Evolutionary conservation across 192 early-diverging fungal genomes (phyloP).

Genomic region (Coemansia sp.): DNA sequence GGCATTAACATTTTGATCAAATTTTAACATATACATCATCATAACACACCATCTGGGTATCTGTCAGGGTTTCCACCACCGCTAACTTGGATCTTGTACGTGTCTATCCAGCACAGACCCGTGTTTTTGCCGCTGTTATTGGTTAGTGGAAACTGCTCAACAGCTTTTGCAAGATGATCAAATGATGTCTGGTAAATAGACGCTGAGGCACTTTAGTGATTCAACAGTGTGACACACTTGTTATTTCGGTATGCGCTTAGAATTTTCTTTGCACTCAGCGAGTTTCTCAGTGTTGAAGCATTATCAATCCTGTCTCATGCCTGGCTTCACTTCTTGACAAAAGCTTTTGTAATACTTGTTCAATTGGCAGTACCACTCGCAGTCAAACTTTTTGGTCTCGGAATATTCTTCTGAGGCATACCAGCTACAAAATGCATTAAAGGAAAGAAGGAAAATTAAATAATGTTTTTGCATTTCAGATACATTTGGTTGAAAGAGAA

Average conservation of each 20-base stretch:
- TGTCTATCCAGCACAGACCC: not conserved
- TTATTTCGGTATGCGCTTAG: not conserved
- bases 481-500: not conserved
- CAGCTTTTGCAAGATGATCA: not conserved
- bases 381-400: not conserved
- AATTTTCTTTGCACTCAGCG: not conserved
- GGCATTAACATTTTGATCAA: no score
- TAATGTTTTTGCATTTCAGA: not conserved
- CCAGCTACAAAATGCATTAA: not conserved
- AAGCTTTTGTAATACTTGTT: not conserved
- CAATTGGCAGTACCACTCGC: not conserved
- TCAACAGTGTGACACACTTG: not conserved
- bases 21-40: no score
- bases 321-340: not conserved
- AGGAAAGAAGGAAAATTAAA: not conserved
- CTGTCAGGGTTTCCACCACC: not conserved
- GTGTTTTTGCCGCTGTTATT: not conserved
- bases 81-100: not conserved
- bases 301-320: not conserved
- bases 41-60: not conserved
- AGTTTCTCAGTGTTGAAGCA: not conserved
- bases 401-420: not conserved
- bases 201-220: not conserved
- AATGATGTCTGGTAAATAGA: not conserved
- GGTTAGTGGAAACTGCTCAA: not conserved